These are phyloP conservation scores for Protomyces lactucae-debilis DNA, from an alignment of 1,139 yeast species.

Conservation along the genomic window DNA sequence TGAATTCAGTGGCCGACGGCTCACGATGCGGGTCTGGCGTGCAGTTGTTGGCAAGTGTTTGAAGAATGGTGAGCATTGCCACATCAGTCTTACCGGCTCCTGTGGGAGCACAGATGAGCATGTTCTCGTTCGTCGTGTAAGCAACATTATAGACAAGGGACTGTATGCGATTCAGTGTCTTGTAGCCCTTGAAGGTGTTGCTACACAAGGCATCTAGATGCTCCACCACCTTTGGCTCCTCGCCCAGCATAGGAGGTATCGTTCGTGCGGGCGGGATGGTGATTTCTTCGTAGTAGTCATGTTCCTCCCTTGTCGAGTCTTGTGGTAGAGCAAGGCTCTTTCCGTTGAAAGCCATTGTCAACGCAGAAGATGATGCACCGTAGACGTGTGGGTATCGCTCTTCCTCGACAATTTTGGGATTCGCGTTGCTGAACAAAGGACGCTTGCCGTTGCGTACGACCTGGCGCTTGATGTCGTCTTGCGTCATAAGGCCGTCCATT, in stretches of 20 bases:
- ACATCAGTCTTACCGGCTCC: conserved; percentile 99
- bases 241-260: conserved; percentile 47
- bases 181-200: conserved; percentile 78
- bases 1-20: conserved; percentile 43
- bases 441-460: conserved; percentile 52
- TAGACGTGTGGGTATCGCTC: conserved; percentile 83
- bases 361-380: conserved; percentile 59
- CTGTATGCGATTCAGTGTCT: conserved; percentile 79
- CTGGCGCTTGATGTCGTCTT: conserved; percentile 40
- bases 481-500: conserved; percentile 6
- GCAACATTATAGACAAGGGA: conserved; percentile 89
- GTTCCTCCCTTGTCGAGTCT: conserved; percentile 65
- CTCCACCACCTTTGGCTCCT: conserved; percentile 51
- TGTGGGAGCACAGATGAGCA: conserved; percentile 98
- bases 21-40: conserved; percentile 34
- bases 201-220: conserved; percentile 70
- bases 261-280: conserved; percentile 69
- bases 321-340: conserved; percentile 71
- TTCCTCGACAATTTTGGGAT: conserved; percentile 45
- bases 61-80: conserved; percentile 77
- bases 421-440: conserved; percentile 50
- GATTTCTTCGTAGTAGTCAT: conserved; percentile 68
- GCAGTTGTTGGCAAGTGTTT: conserved; percentile 70
- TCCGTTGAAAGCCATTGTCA: conserved; percentile 70
- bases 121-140: conserved; percentile 85